Percentiles rank a stretch among this genome's conserved stretches.
phyloP scores from a whole-genome alignment of 2,329 filamentous ascomycete species.

The Lachnellula willkommii region DNA sequence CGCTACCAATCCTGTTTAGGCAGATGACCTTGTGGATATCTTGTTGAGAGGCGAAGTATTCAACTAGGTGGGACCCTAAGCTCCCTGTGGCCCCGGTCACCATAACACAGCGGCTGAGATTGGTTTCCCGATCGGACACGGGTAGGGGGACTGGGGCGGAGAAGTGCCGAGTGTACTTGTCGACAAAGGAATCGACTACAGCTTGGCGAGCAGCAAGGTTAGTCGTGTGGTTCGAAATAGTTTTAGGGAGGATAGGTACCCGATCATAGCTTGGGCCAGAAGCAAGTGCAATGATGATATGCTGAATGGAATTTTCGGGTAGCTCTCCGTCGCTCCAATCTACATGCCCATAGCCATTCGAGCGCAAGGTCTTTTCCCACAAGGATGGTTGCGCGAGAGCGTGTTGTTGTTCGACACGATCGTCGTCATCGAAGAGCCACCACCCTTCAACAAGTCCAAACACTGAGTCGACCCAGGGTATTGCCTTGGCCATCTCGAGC shows the following conservation, averaged over 20 bases:
- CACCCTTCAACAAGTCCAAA: slow-evolving; percentile 22
- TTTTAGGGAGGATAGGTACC: background rate
- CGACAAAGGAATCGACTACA: slow-evolving; percentile 1
- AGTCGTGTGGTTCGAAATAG: background rate
- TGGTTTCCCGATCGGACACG: background rate
- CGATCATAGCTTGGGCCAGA: slow-evolving; percentile 6
- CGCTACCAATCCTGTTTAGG: slow-evolving; percentile 39
- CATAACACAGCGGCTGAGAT: slow-evolving; percentile 21
- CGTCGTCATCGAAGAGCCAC: slow-evolving; percentile 21
- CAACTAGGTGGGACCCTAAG: slow-evolving; percentile 34
- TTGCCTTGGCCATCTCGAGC: slow-evolving; percentile 7
- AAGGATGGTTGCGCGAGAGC: slow-evolving; percentile 3
- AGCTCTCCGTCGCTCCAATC: slow-evolving; percentile 13
- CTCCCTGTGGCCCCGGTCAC: slow-evolving; percentile 37
- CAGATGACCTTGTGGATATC: slow-evolving; percentile 37
- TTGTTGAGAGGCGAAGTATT: slow-evolving; percentile 23
- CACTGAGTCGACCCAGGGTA: slow-evolving; percentile 5
- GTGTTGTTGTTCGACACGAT: slow-evolving; percentile 7
- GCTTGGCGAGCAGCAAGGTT: slow-evolving; percentile 3
- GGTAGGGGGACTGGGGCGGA: background rate
- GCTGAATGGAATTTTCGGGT: slow-evolving; percentile 2
- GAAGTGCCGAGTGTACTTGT: background rate
- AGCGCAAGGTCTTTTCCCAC: slow-evolving; percentile 10
- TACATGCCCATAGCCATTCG: slow-evolving; percentile 4
- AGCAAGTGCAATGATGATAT: slow-evolving; percentile 10